Evolutionary conservation across 768 basidiomycete species (phyloP).

Genomic region (Cystoderma amianthinum): DNA sequence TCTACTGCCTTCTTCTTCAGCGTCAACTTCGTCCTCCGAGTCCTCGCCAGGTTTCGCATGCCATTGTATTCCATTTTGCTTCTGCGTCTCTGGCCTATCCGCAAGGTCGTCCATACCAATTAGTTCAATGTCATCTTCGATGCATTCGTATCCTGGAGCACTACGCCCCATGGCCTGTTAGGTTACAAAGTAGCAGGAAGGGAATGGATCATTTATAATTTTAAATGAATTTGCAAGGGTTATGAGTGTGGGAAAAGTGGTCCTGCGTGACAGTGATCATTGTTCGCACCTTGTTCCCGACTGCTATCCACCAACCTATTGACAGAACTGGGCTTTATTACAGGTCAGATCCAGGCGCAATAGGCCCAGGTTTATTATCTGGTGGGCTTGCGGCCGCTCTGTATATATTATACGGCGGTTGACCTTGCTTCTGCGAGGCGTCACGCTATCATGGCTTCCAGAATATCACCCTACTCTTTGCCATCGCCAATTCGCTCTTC

Average conservation of each 20-base stretch:
- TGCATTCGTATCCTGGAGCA: constrained; percentile 19
- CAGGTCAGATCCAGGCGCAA: background rate
- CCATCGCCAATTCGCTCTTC: constrained; percentile 48
- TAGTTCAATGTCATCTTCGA: constrained; percentile 28
- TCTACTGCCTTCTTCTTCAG: constrained; percentile 27
- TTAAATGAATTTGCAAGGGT: background rate
- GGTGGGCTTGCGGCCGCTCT: background rate
- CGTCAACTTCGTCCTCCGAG: constrained; percentile 20
- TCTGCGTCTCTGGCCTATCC: constrained; percentile 7
- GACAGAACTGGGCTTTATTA: background rate
- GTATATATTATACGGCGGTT: background rate
- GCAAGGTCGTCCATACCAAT: constrained; percentile 19
- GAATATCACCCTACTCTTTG: constrained; percentile 40
- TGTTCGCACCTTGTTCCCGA: constrained; percentile 32
- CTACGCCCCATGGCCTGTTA: constrained; percentile 18
- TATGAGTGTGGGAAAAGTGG: constrained; percentile 1
- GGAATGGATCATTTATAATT: background rate
- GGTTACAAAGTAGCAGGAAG: background rate
- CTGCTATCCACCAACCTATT: constrained; percentile 20
- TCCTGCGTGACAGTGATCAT: constrained; percentile 18
- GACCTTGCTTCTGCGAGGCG: background rate
- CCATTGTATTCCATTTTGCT: constrained; percentile 2
- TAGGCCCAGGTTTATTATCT: background rate
- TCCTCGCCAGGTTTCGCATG: constrained; percentile 10
- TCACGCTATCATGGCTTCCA: constrained; percentile 49